Conservation (phyloP, 495 filamentous ascomycete genomes). For the Aspergillus funiculosus region DNA sequence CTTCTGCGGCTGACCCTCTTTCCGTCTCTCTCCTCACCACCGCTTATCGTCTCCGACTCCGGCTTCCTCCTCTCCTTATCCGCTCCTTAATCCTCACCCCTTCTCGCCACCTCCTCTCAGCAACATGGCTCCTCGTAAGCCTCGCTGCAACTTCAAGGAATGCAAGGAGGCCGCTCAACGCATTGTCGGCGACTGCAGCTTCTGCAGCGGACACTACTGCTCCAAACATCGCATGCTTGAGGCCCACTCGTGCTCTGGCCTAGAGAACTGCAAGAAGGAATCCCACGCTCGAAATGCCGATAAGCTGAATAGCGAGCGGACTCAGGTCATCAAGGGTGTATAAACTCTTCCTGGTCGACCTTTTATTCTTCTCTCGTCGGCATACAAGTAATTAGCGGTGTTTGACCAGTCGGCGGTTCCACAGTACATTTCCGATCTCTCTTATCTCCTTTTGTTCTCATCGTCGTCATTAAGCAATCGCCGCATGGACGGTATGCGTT, state of each 20-base stretch:
- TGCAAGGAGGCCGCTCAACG: constrained; percentile 81
- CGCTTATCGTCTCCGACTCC: constrained; percentile 20
- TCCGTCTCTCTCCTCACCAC: constrained; percentile 6
- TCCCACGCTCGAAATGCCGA: constrained; percentile 86
- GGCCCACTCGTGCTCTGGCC: constrained; percentile 84
- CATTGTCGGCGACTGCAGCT: constrained; percentile 93
- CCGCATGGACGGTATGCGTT: constrained; percentile 10
- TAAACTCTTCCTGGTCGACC: constrained; percentile 24
- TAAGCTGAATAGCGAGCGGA: constrained; percentile 85
- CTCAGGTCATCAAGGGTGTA: constrained; percentile 61
- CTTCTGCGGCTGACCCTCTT: no score
- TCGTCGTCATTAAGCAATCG: constrained; percentile 11
- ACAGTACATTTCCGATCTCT: constrained; percentile 1
- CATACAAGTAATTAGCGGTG: constrained; percentile 26
- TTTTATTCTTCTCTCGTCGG: constrained; percentile 2
- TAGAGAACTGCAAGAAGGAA: constrained; percentile 97
- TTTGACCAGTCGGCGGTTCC: not conserved
- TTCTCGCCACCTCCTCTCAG: constrained; percentile 11
- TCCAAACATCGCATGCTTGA: constrained; percentile 89
- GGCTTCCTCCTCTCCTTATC: constrained; percentile 1
- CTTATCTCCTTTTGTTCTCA: constrained; percentile 8
- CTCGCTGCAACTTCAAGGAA: constrained; percentile 79
- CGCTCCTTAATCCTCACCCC: constrained; percentile 11
- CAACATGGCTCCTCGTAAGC: constrained; percentile 66
- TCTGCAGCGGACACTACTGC: constrained; percentile 91